Percentiles rank a stretch among this genome's conserved stretches.
These are phyloP conservation scores for Oldenlandia corymbosa DNA, from an alignment of 257 asterid genomes.

Conservation along the genomic window DNA sequence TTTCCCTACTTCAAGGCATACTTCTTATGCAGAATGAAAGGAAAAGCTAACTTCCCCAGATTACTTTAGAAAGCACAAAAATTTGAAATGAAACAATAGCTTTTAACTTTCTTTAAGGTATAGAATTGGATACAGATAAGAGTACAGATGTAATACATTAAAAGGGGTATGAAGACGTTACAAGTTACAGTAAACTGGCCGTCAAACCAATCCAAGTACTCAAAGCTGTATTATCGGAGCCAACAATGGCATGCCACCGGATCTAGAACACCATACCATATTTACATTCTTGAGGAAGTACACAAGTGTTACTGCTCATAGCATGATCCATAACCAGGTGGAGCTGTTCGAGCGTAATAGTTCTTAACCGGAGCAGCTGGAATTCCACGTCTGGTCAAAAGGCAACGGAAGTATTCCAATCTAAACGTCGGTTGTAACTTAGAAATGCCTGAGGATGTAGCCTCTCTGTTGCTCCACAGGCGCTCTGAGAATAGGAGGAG, in stretches of 20 bases:
- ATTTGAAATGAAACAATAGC: background rate
- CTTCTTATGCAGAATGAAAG: too few relatives aligned
- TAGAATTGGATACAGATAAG: background rate
- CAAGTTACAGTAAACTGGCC: background rate
- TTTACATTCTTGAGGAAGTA: background rate
- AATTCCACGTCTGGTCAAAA: slow-evolving; percentile 75
- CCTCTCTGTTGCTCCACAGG: slow-evolving; percentile 55
- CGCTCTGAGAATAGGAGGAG: slow-evolving; percentile 46
- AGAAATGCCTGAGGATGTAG: slow-evolving; percentile 28
- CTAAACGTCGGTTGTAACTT: slow-evolving; percentile 34
- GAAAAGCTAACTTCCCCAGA: too few relatives aligned
- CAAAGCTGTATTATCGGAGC: background rate
- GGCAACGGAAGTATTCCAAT: slow-evolving; percentile 79
- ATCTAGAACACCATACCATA: background rate
- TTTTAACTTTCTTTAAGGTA: background rate
- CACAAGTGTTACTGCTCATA: slow-evolving; percentile 46
- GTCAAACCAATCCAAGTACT: background rate
- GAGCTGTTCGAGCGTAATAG: slow-evolving; percentile 57
- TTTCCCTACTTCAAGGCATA: too few relatives aligned
- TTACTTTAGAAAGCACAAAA: background rate
- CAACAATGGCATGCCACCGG: background rate
- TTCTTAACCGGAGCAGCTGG: slow-evolving; percentile 75
- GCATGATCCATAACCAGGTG: slow-evolving; percentile 73
- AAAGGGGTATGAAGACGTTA: background rate
- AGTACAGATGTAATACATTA: background rate